Conservation (phyloP, 257 asterid species). For the Gynochthodes officinalis region DNA sequence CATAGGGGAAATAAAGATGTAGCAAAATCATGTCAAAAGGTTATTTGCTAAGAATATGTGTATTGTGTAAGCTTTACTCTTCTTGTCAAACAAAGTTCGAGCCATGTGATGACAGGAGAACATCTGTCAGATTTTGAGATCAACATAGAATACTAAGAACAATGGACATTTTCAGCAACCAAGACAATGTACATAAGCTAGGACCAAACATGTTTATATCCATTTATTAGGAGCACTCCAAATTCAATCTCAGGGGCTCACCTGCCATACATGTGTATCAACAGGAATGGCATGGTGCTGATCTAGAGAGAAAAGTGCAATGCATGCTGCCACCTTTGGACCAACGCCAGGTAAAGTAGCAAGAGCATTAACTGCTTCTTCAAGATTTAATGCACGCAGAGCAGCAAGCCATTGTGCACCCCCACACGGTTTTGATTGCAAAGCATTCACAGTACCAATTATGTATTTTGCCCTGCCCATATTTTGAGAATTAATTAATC, state of each 20-base stretch:
- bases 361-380: constrained; percentile 61
- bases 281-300: constrained; percentile 97
- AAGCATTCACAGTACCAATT: constrained; percentile 69
- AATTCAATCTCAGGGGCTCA: constrained; percentile 24
- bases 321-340: constrained; percentile 97
- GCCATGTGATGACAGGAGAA: neutral
- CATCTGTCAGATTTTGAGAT: neutral
- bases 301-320: constrained; percentile 91
- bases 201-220: neutral
- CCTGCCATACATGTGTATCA: constrained; percentile 98
- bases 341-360: constrained; percentile 89
- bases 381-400: constrained; percentile 67
- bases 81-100: neutral
- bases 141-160: neutral
- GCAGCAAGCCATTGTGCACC: constrained; percentile 84
- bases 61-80: neutral
- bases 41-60: neutral
- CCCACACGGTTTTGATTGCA: constrained; percentile 79
- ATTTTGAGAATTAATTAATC: neutral
- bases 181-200: neutral
- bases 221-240: neutral
- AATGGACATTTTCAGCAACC: neutral
- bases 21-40: neutral
- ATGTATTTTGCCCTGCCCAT: constrained; percentile 85
- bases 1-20: neutral